Evolutionary conservation across 1,139 yeast species (phyloP), one percentile per base, ranked within the genome.

Genomic region (Pichia cactophila): DNA sequence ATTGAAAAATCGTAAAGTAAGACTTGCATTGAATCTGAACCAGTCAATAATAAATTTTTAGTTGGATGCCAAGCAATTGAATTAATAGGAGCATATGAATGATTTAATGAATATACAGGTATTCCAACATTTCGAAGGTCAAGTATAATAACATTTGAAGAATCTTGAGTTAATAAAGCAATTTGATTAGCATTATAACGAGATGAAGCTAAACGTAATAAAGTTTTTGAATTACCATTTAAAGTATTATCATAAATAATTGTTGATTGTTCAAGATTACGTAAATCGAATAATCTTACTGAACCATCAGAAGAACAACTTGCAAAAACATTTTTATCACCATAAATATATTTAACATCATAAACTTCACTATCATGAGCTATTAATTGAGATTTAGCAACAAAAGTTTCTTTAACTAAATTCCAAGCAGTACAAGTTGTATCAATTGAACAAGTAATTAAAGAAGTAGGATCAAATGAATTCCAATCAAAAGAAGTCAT

Each of bases 351-450:
- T 57, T 86, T 79, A 26, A 90, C 97, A 65, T 92, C 98, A 64
- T 82, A 88, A 5, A 92, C 98, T 65, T 90, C 97, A 52, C 85
- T 81, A 64, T 92, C 98, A 66, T 92, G 98, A 0, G 98, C 98
- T 58, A 92, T 92, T 47, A 92, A 72, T 68, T 92, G 97, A 1
- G 98, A 90, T 62, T 85, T 86, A 23, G 95, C 95, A 29, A 77
- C 73, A n/a, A 86, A 87, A 5, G 76, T 66, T 10, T 80, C 73
- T 45, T 71, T 66, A 33, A 71, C 73, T 42, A 88, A 69, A 66
- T 92, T 97, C 97, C 98, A 92, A 4, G 89, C 83, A 0, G 97
- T 90, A 67, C 98, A 92, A 0, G 98, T 92, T 1, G 98, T 92
- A 67, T 92, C 98, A 11, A 92, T 88, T 33, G 94, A 83, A 53